Percentiles rank a stretch among this genome's conserved stretches.
Evolutionary conservation across 1,139 yeast genomes (phyloP).

Genomic region (Taiozyma onychis): DNA sequence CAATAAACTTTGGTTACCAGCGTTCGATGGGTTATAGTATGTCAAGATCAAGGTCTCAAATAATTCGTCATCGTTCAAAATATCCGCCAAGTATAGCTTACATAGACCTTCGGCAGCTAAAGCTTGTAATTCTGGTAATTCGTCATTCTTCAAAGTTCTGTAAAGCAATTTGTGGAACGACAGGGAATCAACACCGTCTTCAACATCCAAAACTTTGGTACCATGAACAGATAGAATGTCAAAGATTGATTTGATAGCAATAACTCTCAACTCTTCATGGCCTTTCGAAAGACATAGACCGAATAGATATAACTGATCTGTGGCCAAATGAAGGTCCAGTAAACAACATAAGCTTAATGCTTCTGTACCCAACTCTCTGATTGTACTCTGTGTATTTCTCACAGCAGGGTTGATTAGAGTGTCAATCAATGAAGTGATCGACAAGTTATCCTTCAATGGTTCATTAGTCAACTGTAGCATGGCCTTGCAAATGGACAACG

Average conservation of each 20-base stretch:
- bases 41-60: conserved; percentile 67
- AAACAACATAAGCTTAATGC: conserved; percentile 80
- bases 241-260: conserved; percentile 64
- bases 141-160: conserved; percentile 53
- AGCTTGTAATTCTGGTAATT: conserved; percentile 65
- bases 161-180: conserved; percentile 63
- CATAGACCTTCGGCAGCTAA: conserved; percentile 84
- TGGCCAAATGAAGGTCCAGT: conserved; percentile 60
- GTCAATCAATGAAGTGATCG: conserved; percentile 67
- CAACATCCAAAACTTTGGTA: conserved; percentile 54
- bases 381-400: conserved; percentile 49
- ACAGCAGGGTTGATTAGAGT: conserved; percentile 84
- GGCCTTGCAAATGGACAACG: conserved; percentile 65
- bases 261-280: conserved; percentile 52
- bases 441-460: conserved; percentile 59
- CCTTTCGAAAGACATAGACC: conserved; percentile 62
- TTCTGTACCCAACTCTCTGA: conserved; percentile 63
- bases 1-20: conserved; percentile 58
- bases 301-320: conserved; percentile 51
- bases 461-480: conserved; percentile 65
- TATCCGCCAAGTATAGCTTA: conserved; percentile 74
- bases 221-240: conserved; percentile 82
- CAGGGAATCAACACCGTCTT: conserved; percentile 56
- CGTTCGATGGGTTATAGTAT: conserved; percentile 67
- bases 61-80: conserved; percentile 62